Percentiles rank a stretch among this genome's conserved stretches.
These are phyloP conservation scores for Trichosporon faecale DNA, from an alignment of 1,284 basidiomycete species.

Conservation along the genomic window DNA sequence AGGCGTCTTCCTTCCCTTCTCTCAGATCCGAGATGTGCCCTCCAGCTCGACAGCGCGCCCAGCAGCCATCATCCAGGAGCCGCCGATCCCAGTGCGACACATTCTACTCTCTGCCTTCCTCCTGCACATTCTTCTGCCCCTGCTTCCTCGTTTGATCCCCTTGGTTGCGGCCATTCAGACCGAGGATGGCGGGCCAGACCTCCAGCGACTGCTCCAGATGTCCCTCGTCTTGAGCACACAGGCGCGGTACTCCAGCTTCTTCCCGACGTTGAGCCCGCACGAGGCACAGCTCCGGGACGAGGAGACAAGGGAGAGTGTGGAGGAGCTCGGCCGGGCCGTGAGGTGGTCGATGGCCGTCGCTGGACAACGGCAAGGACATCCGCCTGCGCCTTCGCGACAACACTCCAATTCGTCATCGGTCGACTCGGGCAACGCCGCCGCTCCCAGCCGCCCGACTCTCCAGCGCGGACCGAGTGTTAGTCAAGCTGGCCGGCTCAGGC, in stretches of 20 bases:
- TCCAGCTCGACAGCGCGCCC: slow-evolving; percentile 18
- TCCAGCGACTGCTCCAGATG: slow-evolving; percentile 49
- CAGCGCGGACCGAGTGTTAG: slow-evolving; percentile 32
- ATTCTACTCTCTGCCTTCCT: slow-evolving; percentile 51
- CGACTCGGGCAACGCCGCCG: neutral
- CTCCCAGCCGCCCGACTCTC: slow-evolving; percentile 16
- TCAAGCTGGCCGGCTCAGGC: slow-evolving; percentile 31
- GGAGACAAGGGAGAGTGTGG: slow-evolving; percentile 40
- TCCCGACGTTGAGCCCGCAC: slow-evolving; percentile 23
- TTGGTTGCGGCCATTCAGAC: slow-evolving; percentile 27
- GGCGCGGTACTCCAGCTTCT: slow-evolving; percentile 44
- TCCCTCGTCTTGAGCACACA: slow-evolving; percentile 50
- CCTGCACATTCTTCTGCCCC: slow-evolving; percentile 49
- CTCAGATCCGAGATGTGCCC: slow-evolving; percentile 41
- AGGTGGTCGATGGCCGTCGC: slow-evolving; percentile 32
- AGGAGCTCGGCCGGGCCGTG: slow-evolving; percentile 39
- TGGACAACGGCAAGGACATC: neutral
- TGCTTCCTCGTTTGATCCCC: slow-evolving; percentile 43
- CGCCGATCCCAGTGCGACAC: slow-evolving; percentile 46
- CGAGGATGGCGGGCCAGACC: slow-evolving; percentile 26
- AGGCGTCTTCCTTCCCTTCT: slow-evolving; percentile 55
- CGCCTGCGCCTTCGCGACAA: slow-evolving; percentile 1
- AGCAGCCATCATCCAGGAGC: slow-evolving; percentile 17
- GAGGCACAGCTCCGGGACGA: slow-evolving; percentile 32
- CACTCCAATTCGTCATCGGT: neutral